Base-by-base conservation (phyloP, 2,329 filamentous ascomycete species). In the Cryphonectria carpinicola region DNA sequence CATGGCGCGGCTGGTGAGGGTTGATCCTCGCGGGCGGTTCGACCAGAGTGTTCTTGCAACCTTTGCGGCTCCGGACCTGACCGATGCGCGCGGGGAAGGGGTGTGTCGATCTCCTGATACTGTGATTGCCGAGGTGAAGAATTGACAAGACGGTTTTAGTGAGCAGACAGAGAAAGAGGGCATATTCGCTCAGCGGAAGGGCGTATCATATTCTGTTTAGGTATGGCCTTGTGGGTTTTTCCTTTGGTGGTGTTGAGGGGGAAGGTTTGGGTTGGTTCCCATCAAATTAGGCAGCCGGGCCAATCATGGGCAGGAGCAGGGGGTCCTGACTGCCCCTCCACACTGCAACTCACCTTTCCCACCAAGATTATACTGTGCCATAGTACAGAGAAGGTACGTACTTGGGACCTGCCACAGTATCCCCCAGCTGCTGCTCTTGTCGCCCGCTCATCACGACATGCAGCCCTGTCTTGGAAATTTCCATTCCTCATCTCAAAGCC, bases 221-320 rank as follows among this genome's bases (percentile, higher is more conserved):
- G 46, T n/a, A 49, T 49, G 46, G 46, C 46, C 46, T n/a, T n/a
- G 46, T 49, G 43, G 43, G 17, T 19, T 4, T 22, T 49, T 49
- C 10, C 14, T n/a, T n/a, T 39, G 58, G 25, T 35, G 58, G 32
- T 61, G 58, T 28, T 28, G n/a, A 10, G 22, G 56, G 19, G 32
- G 6, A 49, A 39, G 58, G 7, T 37, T 22, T 10, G 17, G 4
- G 56, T 58, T 60, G 32, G 11, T 13, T 35, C 35, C 35, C 35
- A 61, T 39, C 28, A 35, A 61, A 49, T 35, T 41, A 28, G 54
- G 11, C 37, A 10, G 28, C 28, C 39, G n/a, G 32, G 32, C 65
- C 54, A 67, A 67, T 67, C 65, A 61, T 5, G 37, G 19, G 10
- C 39, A 25, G 46, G 37, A 46, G n/a, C 65, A 60, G 65, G 65